Evolutionary conservation across 495 filamentous ascomycete species (phyloP), one percentile per base, ranked within the genome.

Genomic region (Articulospora tetracladia): DNA sequence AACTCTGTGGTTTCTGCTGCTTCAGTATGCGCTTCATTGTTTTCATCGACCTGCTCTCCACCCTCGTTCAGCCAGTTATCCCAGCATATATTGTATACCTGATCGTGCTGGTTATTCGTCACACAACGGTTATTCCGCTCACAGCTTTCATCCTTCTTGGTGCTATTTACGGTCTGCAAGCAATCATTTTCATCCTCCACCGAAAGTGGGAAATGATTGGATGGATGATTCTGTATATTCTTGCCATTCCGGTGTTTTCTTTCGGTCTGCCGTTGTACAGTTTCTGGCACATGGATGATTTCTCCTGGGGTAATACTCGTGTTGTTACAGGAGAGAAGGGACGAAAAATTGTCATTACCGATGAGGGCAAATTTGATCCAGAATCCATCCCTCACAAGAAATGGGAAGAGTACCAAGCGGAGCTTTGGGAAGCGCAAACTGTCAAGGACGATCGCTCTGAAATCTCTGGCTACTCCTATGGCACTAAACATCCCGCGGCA

Each of bases 281-380:
- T 47, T 99, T 99, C 84, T 99, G 94, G 94, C 82, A 98, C 74
- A 97, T 97, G 94, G 94, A 99, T 72, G 94, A 99, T 78, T 99
- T 99, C 83, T 88, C 86, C 64, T 97, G 92, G 92, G 92, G 92
- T 73, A 97, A 96, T 72, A 97, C 92, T 28, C 91, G 92, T 81
- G 81, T 99, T 44, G 92, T 99, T 62, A 96, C 90, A n/a, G 94
- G 94, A 70, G 94, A 98, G 73, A 89, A 88, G 68, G 94, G 94
- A 54, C 84, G 88, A 68, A 93, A 97, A 77, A 76, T 98, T 62
- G 85, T 99, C 69, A 89, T 99, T 63, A 90, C 91, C 1, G 94
- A 99, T 71, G 94, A 99, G 76, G 95, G 94, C 74, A 97, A 97
- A 76, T 99, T 97, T 71, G 94, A 99, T 71, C 93, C 95, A 12